Conservation (phyloP, 2,329 filamentous ascomycete species). For the Talaromyces piceae region DNA sequence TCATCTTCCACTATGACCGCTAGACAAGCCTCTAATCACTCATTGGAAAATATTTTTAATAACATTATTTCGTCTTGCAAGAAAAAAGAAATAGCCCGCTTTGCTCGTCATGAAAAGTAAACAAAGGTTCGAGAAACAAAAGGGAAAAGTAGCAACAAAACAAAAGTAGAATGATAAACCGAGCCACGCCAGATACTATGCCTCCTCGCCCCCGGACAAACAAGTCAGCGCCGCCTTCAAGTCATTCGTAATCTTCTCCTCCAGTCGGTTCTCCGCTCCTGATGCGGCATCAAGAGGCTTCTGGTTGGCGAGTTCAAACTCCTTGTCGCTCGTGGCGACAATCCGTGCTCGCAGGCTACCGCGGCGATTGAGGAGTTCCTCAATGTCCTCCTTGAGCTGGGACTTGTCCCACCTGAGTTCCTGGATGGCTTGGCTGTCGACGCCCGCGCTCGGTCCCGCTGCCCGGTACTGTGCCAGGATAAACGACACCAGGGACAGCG, state of each 20-base stretch:
- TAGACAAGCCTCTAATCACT: too few species aligned
- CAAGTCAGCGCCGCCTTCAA: constrained; percentile 49
- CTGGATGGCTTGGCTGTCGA: constrained; percentile 57
- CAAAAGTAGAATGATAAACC: not conserved
- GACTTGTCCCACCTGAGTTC: constrained; percentile 67
- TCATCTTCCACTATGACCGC: too few species aligned
- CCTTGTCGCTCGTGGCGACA: constrained; percentile 63
- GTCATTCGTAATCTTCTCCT: constrained; percentile 67
- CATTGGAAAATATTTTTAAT: too few species aligned
- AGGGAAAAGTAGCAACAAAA: not conserved
- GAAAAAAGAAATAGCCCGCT: too few species aligned
- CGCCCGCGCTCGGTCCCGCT: constrained; percentile 54
- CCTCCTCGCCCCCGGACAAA: constrained; percentile 31
- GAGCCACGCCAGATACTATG: not conserved
- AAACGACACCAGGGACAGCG: constrained; percentile 64
- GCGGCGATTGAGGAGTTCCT: constrained; percentile 67
- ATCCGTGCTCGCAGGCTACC: constrained; percentile 65
- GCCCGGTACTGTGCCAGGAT: constrained; percentile 62
- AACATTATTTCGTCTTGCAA: too few species aligned
- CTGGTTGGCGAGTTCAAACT: constrained; percentile 53
- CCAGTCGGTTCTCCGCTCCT: constrained; percentile 57
- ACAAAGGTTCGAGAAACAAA: too few species aligned
- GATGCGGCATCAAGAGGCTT: constrained; percentile 33
- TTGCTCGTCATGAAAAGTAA: too few species aligned
- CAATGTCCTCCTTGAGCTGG: constrained; percentile 69